A percentile compares a stretch with the other conserved stretches of the same genome.
These are phyloP conservation scores for Triglochin maritima DNA, from an alignment of 106 monocot species.

Conservation along the genomic window DNA sequence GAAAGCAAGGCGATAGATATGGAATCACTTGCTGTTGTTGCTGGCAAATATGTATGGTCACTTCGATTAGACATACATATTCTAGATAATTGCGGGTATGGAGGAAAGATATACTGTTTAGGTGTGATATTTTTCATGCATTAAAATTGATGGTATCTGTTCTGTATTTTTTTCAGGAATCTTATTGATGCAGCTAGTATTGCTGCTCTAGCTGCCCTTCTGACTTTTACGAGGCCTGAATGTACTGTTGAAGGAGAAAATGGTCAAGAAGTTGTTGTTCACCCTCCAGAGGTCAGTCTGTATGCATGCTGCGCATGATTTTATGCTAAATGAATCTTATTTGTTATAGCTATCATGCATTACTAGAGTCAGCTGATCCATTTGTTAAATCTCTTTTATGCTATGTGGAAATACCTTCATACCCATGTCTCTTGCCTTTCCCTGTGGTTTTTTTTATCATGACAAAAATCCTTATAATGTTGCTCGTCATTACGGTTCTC, in stretches of 20 bases:
- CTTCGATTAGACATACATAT: slow-evolving; percentile 91
- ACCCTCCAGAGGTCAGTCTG: slow-evolving; percentile 67
- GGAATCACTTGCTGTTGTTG: slow-evolving; percentile 86
- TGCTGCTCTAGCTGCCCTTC: slow-evolving; percentile 82
- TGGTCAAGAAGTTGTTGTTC: slow-evolving; percentile 64
- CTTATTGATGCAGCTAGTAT: slow-evolving; percentile 97
- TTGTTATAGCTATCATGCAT: too few relatives aligned
- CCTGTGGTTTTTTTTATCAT: too few relatives aligned
- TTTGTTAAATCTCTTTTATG: too few relatives aligned
- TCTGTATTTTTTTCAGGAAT: slow-evolving; percentile 41
- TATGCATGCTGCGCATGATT: too few relatives aligned
- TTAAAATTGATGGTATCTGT: too few relatives aligned
- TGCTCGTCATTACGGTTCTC: neutral
- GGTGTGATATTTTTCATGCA: too few relatives aligned
- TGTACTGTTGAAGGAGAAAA: slow-evolving; percentile 76
- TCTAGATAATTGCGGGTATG: slow-evolving; percentile 98
- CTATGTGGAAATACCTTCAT: too few relatives aligned
- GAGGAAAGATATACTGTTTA: neutral
- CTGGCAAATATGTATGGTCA: slow-evolving; percentile 95
- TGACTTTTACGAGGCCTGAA: slow-evolving; percentile 79
- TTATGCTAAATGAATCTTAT: too few relatives aligned
- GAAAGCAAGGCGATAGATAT: slow-evolving; percentile 96
- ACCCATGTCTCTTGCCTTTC: too few relatives aligned
- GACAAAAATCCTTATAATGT: too few relatives aligned
- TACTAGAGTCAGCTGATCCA: too few relatives aligned